Evolutionary conservation across 2,329 filamentous ascomycete genomes (phyloP).

Genomic region (Fusarium sp.): DNA sequence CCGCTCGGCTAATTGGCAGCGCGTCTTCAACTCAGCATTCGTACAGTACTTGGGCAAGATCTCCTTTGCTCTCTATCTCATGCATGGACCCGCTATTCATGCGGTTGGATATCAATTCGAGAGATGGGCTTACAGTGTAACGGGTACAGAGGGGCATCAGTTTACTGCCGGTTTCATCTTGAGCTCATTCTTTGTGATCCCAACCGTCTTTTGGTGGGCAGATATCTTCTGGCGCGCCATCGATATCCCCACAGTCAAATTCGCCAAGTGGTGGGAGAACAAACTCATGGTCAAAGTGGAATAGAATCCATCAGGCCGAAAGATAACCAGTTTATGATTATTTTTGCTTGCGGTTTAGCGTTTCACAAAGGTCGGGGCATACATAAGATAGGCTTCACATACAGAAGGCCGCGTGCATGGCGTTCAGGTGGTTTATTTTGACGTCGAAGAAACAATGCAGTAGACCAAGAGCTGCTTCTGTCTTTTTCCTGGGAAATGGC

Average conservation of each 20-base stretch:
- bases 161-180: conserved; percentile 62
- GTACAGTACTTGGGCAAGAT: conserved; percentile 70
- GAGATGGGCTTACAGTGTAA: conserved; percentile 59
- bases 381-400: conserved; percentile 5
- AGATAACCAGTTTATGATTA: conserved; percentile 13
- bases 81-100: conserved; percentile 68
- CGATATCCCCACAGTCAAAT: conserved; percentile 65
- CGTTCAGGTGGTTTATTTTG: conserved; percentile 35
- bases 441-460: conserved; percentile 4
- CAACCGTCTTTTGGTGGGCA: conserved; percentile 63
- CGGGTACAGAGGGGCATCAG: conserved; percentile 57
- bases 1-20: conserved; percentile 59
- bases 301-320: conserved; percentile 16
- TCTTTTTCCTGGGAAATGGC: conserved; percentile 4
- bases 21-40: conserved; percentile 60
- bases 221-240: conserved; percentile 67
- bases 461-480: conserved; percentile 3
- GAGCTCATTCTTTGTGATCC: conserved; percentile 60
- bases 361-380: conserved; percentile 4
- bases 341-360: conserved; percentile 18
- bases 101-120: conserved; percentile 64
- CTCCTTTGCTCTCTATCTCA: conserved; percentile 70
- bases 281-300: conserved; percentile 52
- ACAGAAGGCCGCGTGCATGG: conserved; percentile 9
- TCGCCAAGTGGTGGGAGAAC: conserved; percentile 66